Base-by-base conservation (phyloP, 1,139 yeast genomes). In the Suzukiozyma palmioleophila region DNA sequence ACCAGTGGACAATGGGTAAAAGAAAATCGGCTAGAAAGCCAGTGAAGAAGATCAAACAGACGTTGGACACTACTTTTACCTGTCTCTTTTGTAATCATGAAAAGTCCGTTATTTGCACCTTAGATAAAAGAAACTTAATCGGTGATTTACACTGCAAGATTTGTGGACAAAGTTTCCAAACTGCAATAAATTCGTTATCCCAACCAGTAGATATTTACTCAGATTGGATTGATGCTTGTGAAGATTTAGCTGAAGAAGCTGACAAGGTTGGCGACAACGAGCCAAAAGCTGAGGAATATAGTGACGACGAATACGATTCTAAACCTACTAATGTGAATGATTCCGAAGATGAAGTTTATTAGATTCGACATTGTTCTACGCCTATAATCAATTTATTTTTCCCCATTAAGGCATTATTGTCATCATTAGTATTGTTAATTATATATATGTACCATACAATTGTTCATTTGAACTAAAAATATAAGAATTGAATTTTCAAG, bases 141-240 rank as follows among this genome's bases (percentile, higher is more conserved):
- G 98, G 98, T 14, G 81, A 85, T 30, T 66, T 92, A 45, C 81
- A 79, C 46, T 92, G 98, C 61, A 92, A 92, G 59, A 85, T 90
- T 24, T 92, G 98, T 59, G 97, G 97, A 1, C 97, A 92, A 57
- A 78, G 80, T 36, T 94, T 92, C 68, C 97, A 90, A 59, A 81
- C 96, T 3, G 79, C 92, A 36, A 88, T 90, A 51, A 88, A 88
- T 59, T 79, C 84, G 35, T 69, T 84, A 41, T 79, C 89, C 1
- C 90, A 84, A 45, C 96, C 98, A 0, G 90, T 92, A 32, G 98
- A 92, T 60, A 87, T 92, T 18, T 92, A 92, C 59, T 85, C 96
- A 38, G 98, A 90, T 58, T 92, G 98, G 98, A 89, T 89, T 43
- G 98, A 92, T 67, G 98, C 97, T 1, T 92, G 96, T 58, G 98